Percentiles rank a stretch among this genome's conserved stretches.
Evolutionary conservation across 345 rosid genomes (phyloP).

Genomic region (Luvunga scandens): DNA sequence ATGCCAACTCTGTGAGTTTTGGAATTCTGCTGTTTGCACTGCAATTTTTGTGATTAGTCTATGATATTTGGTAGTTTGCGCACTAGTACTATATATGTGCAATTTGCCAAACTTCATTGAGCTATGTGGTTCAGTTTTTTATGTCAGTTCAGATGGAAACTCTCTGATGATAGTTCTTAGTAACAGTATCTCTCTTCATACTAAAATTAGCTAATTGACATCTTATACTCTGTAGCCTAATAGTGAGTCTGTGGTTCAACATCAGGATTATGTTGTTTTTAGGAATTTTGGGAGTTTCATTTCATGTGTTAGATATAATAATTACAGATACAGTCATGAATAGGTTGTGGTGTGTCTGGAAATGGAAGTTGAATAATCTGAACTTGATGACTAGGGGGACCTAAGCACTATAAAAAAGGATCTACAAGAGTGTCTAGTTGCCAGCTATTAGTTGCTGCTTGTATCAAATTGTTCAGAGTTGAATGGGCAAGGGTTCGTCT

Average conservation of each 20-base stretch:
- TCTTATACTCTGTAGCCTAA: not conserved
- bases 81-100: not conserved
- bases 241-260: not conserved
- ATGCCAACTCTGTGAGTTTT: conserved; percentile 62
- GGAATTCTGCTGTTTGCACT: not conserved
- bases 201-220: not conserved
- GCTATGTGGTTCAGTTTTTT: not conserved
- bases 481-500: not conserved
- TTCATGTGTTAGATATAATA: not conserved
- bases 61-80: not conserved
- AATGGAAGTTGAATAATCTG: not conserved
- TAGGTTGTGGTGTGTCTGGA: not conserved
- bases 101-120: not conserved
- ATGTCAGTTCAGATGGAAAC: not conserved
- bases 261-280: not conserved
- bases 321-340: not conserved
- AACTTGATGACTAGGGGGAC: not conserved
- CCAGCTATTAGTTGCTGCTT: not conserved
- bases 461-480: conserved; percentile 4
- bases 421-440: not conserved
- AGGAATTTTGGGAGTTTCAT: not conserved
- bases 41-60: not conserved
- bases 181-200: not conserved
- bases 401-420: not conserved
- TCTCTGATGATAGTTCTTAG: not conserved